A percentile compares a stretch with the other conserved stretches of the same genome.
phyloP scores from a whole-genome alignment of 1,139 yeast species.

The Scheffersomyces segobiensis region DNA sequence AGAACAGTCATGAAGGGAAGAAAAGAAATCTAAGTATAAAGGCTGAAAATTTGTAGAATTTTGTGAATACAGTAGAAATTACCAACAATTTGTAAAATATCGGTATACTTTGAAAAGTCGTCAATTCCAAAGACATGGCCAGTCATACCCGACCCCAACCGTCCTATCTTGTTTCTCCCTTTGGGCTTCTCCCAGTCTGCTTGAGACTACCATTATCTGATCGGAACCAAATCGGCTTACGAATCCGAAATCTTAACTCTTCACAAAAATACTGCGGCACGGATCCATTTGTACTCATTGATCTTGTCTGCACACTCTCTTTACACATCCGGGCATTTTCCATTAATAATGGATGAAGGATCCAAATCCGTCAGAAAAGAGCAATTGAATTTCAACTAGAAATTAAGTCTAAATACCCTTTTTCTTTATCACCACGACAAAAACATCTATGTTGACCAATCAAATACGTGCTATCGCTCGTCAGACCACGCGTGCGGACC shows the following conservation, averaged over 20 bases:
- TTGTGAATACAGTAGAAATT: neutral
- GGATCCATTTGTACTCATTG: neutral
- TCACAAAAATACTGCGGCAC: neutral
- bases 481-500: neutral
- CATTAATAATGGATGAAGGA: neutral
- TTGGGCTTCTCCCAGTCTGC: neutral
- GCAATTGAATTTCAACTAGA: constrained; percentile 3
- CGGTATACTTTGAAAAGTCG: neutral
- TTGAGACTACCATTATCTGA: neutral
- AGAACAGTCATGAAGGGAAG: neutral
- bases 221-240: neutral
- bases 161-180: neutral
- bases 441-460: neutral
- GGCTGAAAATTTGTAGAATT: neutral
- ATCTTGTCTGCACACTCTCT: neutral
- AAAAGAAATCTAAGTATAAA: too few species aligned
- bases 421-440: neutral
- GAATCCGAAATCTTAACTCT: neutral
- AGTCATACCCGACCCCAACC: neutral
- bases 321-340: too few species aligned
- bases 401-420: neutral
- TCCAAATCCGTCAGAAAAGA: neutral
- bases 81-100: too few species aligned
- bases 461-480: neutral
- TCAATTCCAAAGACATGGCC: neutral